Conservation (phyloP, 352 stramenopile genomes). For the Pythium coloratum region DNA sequence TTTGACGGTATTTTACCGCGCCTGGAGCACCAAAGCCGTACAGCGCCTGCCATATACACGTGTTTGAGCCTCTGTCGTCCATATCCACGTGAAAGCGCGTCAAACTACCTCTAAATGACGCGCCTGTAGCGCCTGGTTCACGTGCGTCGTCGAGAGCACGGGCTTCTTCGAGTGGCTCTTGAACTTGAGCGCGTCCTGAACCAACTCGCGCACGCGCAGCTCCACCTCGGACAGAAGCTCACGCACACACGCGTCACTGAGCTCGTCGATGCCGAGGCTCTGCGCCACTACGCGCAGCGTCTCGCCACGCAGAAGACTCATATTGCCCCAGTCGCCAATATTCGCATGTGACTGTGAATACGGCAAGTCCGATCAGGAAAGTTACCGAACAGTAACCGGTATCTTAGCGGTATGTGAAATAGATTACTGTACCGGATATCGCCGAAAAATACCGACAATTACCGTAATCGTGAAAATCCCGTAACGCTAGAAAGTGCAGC, state of each 20-base stretch:
- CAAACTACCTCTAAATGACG: slow-evolving; percentile 61
- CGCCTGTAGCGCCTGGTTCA: slow-evolving; percentile 77
- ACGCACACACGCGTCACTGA: slow-evolving; percentile 60
- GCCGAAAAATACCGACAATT: neutral
- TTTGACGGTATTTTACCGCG: slow-evolving; percentile 54
- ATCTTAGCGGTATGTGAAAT: neutral
- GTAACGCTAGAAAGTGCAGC: neutral
- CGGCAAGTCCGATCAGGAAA: neutral
- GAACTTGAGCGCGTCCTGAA: slow-evolving; percentile 88
- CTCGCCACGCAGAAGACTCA: slow-evolving; percentile 77
- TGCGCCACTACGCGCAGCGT: slow-evolving; percentile 71
- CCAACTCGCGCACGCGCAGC: slow-evolving; percentile 75
- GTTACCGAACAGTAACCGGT: neutral
- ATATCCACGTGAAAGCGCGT: neutral
- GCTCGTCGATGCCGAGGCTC: slow-evolving; percentile 69
- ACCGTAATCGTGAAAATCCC: neutral
- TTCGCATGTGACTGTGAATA: neutral
- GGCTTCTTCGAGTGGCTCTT: slow-evolving; percentile 64
- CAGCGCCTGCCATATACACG: slow-evolving; percentile 37
- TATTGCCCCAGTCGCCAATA: slow-evolving; percentile 23
- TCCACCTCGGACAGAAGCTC: slow-evolving; percentile 79
- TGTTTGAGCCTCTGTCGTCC: neutral
- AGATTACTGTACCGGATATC: too few species aligned
- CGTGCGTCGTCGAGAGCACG: slow-evolving; percentile 57
- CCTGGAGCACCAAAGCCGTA: slow-evolving; percentile 73